Evolutionary conservation across 495 filamentous ascomycete species (phyloP).

Genomic region (Gamarada debralockiae): DNA sequence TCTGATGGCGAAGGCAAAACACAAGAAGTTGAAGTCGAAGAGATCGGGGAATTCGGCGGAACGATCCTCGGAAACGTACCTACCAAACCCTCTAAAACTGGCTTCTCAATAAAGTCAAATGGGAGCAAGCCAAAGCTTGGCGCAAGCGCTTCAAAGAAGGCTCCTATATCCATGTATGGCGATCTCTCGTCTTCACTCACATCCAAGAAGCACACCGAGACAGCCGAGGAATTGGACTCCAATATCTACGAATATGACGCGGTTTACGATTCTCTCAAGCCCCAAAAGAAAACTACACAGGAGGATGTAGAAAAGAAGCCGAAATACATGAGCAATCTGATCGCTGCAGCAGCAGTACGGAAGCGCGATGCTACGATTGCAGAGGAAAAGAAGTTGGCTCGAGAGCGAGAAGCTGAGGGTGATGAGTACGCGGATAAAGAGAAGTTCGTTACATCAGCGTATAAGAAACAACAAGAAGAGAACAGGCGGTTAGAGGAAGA

Average conservation of each 20-base stretch:
- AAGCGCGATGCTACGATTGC: slow-evolving; percentile 88
- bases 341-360: slow-evolving; percentile 77
- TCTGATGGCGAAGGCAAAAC: slow-evolving; percentile 37
- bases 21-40: slow-evolving; percentile 16
- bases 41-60: slow-evolving; percentile 26
- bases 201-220: slow-evolving; percentile 51
- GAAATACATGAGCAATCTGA: slow-evolving; percentile 77
- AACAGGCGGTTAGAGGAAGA: slow-evolving; percentile 74
- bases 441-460: slow-evolving; percentile 94
- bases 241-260: slow-evolving; percentile 75
- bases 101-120: not conserved
- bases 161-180: slow-evolving; percentile 39
- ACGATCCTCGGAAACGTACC: not conserved
- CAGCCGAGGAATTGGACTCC: slow-evolving; percentile 57
- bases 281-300: slow-evolving; percentile 25
- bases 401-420: slow-evolving; percentile 88
- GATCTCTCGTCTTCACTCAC: slow-evolving; percentile 51
- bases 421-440: slow-evolving; percentile 95
- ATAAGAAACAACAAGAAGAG: slow-evolving; percentile 90
- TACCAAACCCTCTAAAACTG: slow-evolving; percentile 5
- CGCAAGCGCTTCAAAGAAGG: slow-evolving; percentile 14
- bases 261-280: slow-evolving; percentile 63
- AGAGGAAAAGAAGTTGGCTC: slow-evolving; percentile 79
- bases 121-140: slow-evolving; percentile 30
- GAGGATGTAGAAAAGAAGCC: slow-evolving; percentile 51